Conservation (phyloP, 2,329 filamentous ascomycete genomes). For the Mycocentrospora acerina region DNA sequence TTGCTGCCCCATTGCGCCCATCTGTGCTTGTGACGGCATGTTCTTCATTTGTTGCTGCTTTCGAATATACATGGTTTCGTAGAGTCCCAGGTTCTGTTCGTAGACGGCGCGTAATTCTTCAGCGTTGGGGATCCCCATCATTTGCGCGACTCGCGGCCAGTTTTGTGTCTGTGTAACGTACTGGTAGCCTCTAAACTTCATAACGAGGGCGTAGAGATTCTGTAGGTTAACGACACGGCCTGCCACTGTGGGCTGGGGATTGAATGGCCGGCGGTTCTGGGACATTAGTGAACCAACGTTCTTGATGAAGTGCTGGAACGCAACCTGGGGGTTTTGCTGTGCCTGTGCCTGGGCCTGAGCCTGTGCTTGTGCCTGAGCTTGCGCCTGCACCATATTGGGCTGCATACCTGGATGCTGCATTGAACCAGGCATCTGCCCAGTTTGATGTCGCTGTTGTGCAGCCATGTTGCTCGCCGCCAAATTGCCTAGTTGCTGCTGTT, state of each 20-base stretch:
- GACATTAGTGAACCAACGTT: conserved; percentile 77
- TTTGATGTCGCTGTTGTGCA: conserved; percentile 40
- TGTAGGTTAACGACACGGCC: conserved; percentile 74
- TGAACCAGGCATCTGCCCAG: conserved; percentile 41
- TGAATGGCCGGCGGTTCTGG: conserved; percentile 70
- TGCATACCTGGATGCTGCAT: conserved; percentile 39
- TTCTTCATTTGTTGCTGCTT: conserved; percentile 54
- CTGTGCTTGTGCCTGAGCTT: conserved; percentile 7
- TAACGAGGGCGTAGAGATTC: conserved; percentile 74
- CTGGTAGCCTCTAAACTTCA: conserved; percentile 76
- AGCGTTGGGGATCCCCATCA: conserved; percentile 56
- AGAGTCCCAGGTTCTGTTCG: conserved; percentile 72
- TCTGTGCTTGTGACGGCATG: conserved; percentile 30
- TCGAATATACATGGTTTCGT: conserved; percentile 68
- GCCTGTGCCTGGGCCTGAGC: conserved; percentile 8
- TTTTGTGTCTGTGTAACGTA: conserved; percentile 67
- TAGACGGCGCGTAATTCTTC: conserved; percentile 72
- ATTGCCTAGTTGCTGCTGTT: conserved; percentile 59
- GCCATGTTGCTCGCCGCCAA: conserved; percentile 43
- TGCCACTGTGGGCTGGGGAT: conserved; percentile 71
- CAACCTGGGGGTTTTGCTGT: conserved; percentile 22
- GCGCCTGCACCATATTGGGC: conserved; percentile 23
- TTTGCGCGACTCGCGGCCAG: conserved; percentile 71
- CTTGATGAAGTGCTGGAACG: conserved; percentile 57
- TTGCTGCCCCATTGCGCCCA: conserved; percentile 22